Conservation (phyloP, 179 eudicot genomes). For the Monotropa hypopitys region DNA sequence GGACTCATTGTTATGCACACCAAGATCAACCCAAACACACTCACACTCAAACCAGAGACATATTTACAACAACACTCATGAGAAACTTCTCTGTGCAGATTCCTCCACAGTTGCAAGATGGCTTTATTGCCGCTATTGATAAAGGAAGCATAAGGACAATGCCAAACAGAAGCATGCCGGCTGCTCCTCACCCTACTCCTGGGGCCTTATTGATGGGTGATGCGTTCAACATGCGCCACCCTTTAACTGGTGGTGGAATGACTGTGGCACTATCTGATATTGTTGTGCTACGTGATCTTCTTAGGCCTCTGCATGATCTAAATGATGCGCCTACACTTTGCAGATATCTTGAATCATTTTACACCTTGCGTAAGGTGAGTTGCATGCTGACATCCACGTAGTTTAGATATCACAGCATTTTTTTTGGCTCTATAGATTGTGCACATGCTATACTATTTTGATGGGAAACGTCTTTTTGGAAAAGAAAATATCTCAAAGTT, state of each 20-base stretch:
- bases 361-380: constrained; percentile 75
- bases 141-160: constrained; percentile 68
- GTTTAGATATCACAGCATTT: neutral
- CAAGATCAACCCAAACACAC: no score
- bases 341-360: constrained; percentile 67
- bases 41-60: no score
- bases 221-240: constrained; percentile 89
- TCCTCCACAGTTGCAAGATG: constrained; percentile 48
- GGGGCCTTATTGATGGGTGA: constrained; percentile 82
- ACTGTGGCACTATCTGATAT: constrained; percentile 80
- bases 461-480: neutral
- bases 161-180: constrained; percentile 94
- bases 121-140: constrained; percentile 60
- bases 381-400: neutral
- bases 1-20: no score
- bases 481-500: neutral
- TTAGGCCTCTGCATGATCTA: constrained; percentile 53
- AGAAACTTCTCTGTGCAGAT: constrained; percentile 24
- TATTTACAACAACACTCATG: no score
- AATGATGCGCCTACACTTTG: constrained; percentile 44
- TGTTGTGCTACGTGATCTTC: constrained; percentile 59
- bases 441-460: neutral
- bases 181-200: constrained; percentile 73
- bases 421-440: neutral
- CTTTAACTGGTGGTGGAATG: constrained; percentile 91